Evolutionary conservation across 768 basidiomycete species (phyloP), one percentile per base, ranked within the genome.

Genomic region (Cystofilobasidium macerans): DNA sequence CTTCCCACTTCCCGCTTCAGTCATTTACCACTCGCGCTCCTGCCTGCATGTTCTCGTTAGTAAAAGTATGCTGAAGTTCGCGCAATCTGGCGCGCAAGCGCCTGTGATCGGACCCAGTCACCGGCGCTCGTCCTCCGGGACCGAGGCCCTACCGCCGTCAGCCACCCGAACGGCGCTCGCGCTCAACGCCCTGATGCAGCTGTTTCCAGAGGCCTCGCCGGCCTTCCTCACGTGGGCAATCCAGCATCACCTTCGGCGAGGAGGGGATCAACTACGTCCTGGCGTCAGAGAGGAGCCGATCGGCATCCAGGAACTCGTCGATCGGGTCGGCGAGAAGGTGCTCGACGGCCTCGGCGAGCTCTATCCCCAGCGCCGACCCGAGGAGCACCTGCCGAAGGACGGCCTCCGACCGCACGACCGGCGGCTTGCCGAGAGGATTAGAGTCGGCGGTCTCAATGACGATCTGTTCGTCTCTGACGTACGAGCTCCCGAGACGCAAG

Each of bases 201-300:
- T 61, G 16, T 67, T 67, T 22, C 65, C 65, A 0, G n/a, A 43
- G 3, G 58, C 59, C 4, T 61, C 59, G 1, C 59, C 51, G 9
- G 22, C 45, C 14, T 67, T 67, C 32, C 59, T 67, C 48, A 20
- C 22, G 24, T 67, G 65, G 65, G 59, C 65, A 1, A 42, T 67
- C 51, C 16, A 26, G 4, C 54, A 67, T 26, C 60, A 67, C 38
- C 30, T 61, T 51, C 51, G 11, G 33, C 18, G 30, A 28, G 7
- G 13, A 8, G 6, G 22, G 35, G 43, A 3, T 30, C 57, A n/a
- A n/a, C n/a, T n/a, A n/a, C n/a, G n/a, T n/a, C n/a, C n/a, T n/a
- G n/a, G n/a, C n/a, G n/a, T n/a, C 33, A 13, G 54, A 6, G 28
- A 26, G 28, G 22, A 13, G 14, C 28, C 26, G 12, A n/a, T 53